Base-by-base conservation (phyloP, 2,329 filamentous ascomycete species). In the Pseudocercospora musae region DNA sequence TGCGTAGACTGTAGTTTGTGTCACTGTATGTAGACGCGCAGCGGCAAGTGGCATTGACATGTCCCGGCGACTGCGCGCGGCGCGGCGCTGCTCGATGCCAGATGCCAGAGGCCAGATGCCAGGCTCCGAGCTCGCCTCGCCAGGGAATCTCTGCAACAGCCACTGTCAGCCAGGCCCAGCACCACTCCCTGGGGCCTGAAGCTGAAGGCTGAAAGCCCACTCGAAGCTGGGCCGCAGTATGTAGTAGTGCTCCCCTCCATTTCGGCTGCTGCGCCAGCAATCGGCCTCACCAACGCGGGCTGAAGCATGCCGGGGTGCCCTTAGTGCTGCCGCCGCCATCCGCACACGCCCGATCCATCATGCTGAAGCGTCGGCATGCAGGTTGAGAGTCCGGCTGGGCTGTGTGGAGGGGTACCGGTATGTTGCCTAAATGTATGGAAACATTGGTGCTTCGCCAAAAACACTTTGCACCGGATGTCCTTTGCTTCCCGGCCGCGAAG, bases 161-260 rank as follows among this genome's bases (percentile, higher is more conserved):
- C n/a, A n/a, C n/a, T n/a, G n/a, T n/a, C n/a, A n/a, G n/a, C n/a
- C n/a, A n/a, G n/a, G n/a, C n/a, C n/a, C n/a, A n/a, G 48, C 53
- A 42, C 9, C 31, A n/a, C 33, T 25, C 25, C 53, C 23, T 25
- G n/a, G n/a, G n/a, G n/a, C n/a, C n/a, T n/a, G n/a, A n/a, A n/a
- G n/a, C n/a, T n/a, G n/a, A n/a, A n/a, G n/a, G n/a, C 46, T 49
- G 18, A 49, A 49, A 31, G 29, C n/a, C 52, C 46, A 20, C 46
- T 55, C 52, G 52, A 55, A 40, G 29, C 37, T 56, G n/a, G 53
- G 21, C 53, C 53, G 53, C 53, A 42, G n/a, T n/a, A n/a, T n/a
- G n/a, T n/a, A n/a, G n/a, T n/a, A n/a, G 31, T 44, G 18, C 53
- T 44, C 8, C 53, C 53, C n/a, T 56, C 52, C 53, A n/a, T n/a